Conservation (phyloP, 371 early-diverging fungal genomes). For the Lichtheimia ramosa region DNA sequence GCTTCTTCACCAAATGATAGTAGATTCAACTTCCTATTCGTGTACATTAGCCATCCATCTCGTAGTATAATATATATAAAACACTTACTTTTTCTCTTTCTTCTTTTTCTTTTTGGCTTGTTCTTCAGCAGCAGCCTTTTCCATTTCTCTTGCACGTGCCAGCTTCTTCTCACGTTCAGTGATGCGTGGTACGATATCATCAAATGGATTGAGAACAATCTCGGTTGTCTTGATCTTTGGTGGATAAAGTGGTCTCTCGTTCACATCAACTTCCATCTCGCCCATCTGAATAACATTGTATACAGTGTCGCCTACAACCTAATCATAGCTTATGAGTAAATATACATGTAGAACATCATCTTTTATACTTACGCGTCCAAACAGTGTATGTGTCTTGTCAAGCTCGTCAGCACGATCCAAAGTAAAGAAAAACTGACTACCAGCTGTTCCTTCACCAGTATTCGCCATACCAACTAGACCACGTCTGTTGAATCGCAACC, state of each 20-base stretch:
- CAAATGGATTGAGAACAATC: constrained; percentile 87
- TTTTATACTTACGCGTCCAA: constrained; percentile 73
- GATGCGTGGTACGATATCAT: constrained; percentile 88
- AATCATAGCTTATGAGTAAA: not conserved
- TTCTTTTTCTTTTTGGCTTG: constrained; percentile 47
- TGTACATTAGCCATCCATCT: not conserved
- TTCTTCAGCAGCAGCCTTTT: constrained; percentile 25
- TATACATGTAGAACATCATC: not conserved
- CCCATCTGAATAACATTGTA: constrained; percentile 90
- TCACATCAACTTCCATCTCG: constrained; percentile 73
- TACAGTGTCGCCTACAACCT: constrained; percentile 90
- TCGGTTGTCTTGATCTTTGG: constrained; percentile 66
- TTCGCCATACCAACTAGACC: constrained; percentile 94
- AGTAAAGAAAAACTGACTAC: constrained; percentile 94
- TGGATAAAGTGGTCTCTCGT: constrained; percentile 85
- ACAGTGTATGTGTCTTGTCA: constrained; percentile 85
- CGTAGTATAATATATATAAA: not conserved
- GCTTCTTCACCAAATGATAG: constrained; percentile 91
- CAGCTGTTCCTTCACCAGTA: constrained; percentile 76
- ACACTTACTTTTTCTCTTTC: constrained; percentile 62
- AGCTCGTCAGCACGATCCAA: constrained; percentile 85
- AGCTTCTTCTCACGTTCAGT: constrained; percentile 57
- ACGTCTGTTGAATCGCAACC: constrained; percentile 84
- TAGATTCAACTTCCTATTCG: constrained; percentile 66
- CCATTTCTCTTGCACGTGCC: constrained; percentile 30